Evolutionary conservation across 495 filamentous ascomycete species (phyloP), one percentile per base, ranked within the genome.

Genomic region (Xylaria scruposa): DNA sequence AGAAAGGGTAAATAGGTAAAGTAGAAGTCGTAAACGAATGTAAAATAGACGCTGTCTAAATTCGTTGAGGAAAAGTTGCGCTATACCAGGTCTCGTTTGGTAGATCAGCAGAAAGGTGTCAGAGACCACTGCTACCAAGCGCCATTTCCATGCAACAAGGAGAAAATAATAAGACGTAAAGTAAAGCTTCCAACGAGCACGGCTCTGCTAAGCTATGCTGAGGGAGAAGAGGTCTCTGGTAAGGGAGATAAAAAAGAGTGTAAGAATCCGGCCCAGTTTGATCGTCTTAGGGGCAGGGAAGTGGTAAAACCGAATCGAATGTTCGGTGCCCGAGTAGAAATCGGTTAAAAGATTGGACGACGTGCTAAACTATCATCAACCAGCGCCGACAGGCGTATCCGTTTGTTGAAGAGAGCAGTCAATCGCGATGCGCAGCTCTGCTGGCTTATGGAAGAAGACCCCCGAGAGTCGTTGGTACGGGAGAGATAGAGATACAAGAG

Each of bases 381-480:
- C 15, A 29, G 13, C 63, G 29, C 15, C n/a, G 7, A 19, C 17
- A 26, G 33, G 38, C 19, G 36, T 46, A 68, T 68, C 38, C 13
- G 66, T 44, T 44, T 15, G 66, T 44, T 58, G 36, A 21, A 36
- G 9, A 42, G 17, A 21, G 67, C 67, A 69, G 54, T 69, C 67
- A 19, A 36, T 60, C 38, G 67, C 54, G 26, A 49, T 47, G 67
- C 67, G 67, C 67, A 69, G 67, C 67, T 33, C 67, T 60, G 67
- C 53, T 60, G 54, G 56, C 26, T 44, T 38, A 49, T 38, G 46
- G 17, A 67, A 51, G 31, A 51, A 44, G 24, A 24, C 17, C 29
- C 63, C 38, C 58, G 19, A 60, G 19, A 21, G 31, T 60, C 58
- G 31, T 38, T 19, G 58, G 38, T 51, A 33, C 26, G 33, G 33